Evolutionary conservation across 2,329 filamentous ascomycete genomes (phyloP).

Genomic region (Aspergillus hortae): DNA sequence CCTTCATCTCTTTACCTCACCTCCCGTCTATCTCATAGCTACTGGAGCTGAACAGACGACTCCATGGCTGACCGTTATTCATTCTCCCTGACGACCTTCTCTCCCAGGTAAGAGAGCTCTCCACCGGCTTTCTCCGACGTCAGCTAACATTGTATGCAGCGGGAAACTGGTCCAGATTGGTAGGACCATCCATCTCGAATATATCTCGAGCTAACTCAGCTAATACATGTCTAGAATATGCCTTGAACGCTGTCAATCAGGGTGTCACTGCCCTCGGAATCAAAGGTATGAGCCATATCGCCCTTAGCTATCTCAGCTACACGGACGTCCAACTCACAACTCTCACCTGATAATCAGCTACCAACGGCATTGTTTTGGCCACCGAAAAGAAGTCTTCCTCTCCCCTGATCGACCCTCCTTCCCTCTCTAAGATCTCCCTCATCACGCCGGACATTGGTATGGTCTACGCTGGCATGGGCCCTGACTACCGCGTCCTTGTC

Average conservation of each 20-base stretch:
- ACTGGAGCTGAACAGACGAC: conserved; percentile 16
- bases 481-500: conserved; percentile 94
- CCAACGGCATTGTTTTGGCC: conserved; percentile 96
- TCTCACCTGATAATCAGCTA: conserved; percentile 56
- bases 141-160: conserved; percentile 56
- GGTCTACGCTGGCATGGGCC: conserved; percentile 99
- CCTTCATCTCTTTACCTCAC: conserved; percentile 5
- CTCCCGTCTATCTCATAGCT: conserved; percentile 11
- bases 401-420: conserved; percentile 90
- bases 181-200: conserved; percentile 35
- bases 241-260: conserved; percentile 97
- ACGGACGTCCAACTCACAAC: too few relatives aligned
- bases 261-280: conserved; percentile 97
- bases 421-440: conserved; percentile 93
- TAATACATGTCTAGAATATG: conserved; percentile 71
- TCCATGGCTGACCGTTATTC: conserved; percentile 97
- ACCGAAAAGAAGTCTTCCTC: conserved; percentile 99
- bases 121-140: conserved; percentile 3
- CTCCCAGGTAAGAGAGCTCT: conserved; percentile 68
- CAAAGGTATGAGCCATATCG: conserved; percentile 65
- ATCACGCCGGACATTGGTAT: conserved; percentile 99
- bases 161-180: conserved; percentile 99
- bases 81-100: conserved; percentile 99
- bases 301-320: conserved; percentile 3
- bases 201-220: conserved; percentile 1